A percentile compares a stretch with the other conserved stretches of the same genome.
Conservation (phyloP, 177 flowering plant genomes). For the Tripterygium wilfordii region DNA sequence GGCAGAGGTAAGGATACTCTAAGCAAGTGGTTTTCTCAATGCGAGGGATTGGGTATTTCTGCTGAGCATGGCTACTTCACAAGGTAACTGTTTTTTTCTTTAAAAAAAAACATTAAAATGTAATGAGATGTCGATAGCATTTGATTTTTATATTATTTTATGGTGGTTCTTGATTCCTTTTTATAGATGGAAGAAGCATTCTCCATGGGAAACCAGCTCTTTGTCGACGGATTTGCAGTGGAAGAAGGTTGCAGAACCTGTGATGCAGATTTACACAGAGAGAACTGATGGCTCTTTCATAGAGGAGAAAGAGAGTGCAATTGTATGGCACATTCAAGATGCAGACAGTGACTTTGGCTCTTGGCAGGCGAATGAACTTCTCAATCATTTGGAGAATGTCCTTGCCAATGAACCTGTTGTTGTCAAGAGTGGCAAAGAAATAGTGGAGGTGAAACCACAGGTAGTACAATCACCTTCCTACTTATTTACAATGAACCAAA, state of each 20-base stretch:
- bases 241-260: constrained; percentile 24
- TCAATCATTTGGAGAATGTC: constrained; percentile 27
- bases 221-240: constrained; percentile 14
- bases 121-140: background rate
- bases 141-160: background rate
- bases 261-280: constrained; percentile 26
- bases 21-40: constrained; percentile 23
- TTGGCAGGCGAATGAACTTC: constrained; percentile 31
- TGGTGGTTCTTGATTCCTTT: background rate
- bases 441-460: constrained; percentile 33
- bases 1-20: constrained; percentile 28
- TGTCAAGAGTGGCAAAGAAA: constrained; percentile 25
- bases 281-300: constrained; percentile 34
- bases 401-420: constrained; percentile 33
- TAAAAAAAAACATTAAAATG: background rate
- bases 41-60: constrained; percentile 21
- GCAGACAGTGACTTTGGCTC: constrained; percentile 24
- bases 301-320: constrained; percentile 28
- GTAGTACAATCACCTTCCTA: too few relatives aligned
- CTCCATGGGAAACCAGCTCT: constrained; percentile 17
- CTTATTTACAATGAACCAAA: too few relatives aligned
- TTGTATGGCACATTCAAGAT: constrained; percentile 29
- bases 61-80: constrained; percentile 27
- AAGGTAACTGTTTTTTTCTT: constrained; percentile 1
- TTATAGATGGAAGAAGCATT: constrained; percentile 15